Evolutionary conservation across 208 protist species (phyloP).

Genomic region (Lotmaria passim): DNA sequence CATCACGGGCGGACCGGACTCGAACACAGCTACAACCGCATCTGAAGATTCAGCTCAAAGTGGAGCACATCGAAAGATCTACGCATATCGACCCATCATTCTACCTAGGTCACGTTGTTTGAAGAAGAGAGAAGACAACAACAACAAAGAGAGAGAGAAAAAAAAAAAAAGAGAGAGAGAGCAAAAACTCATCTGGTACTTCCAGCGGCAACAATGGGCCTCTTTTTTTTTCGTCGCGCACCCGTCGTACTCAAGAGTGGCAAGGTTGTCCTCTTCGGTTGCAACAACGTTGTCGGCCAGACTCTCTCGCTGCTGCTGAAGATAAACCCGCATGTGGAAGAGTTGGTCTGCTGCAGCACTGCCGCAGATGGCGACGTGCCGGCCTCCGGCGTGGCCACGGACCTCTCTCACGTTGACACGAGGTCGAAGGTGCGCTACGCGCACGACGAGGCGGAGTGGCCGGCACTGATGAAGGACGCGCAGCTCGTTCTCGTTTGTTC

Average conservation of each 20-base stretch:
- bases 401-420: constrained; percentile 87
- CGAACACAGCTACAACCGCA: no score
- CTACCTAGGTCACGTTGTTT: no score
- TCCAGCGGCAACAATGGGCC: constrained; percentile 18
- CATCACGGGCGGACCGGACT: no score
- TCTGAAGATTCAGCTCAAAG: no score
- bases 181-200: no score
- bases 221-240: constrained; percentile 45
- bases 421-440: constrained; percentile 42
- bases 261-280: constrained; percentile 93
- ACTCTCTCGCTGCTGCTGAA: constrained; percentile 94
- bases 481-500: constrained; percentile 91
- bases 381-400: constrained; percentile 63
- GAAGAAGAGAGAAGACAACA: neutral
- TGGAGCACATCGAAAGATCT: no score
- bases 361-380: constrained; percentile 30
- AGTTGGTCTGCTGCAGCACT: constrained; percentile 84
- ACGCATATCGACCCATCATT: no score
- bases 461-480: constrained; percentile 63
- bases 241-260: constrained; percentile 21
- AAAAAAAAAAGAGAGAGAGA: no score
- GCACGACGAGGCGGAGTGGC: constrained; percentile 53
- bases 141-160: neutral
- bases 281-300: constrained; percentile 92
- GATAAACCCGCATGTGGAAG: constrained; percentile 68